Base-by-base conservation (phyloP, 75 land plant species). In the Chamaecyparis obtusa region DNA sequence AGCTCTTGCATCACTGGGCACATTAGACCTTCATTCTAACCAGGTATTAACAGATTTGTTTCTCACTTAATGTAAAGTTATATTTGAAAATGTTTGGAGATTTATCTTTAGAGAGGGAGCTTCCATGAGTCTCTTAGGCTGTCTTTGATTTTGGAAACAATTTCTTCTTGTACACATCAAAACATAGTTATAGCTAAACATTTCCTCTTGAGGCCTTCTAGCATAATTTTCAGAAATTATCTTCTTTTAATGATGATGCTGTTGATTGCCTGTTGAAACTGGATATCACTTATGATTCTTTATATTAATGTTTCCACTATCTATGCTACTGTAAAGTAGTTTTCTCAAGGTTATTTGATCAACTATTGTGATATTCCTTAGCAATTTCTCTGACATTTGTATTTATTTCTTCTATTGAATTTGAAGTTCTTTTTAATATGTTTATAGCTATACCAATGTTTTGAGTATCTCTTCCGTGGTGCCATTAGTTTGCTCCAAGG, bases 11-110 rank as follows among this genome's bases (percentile, higher is more conserved):
- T 83, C 43, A 0, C 84, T 98, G 54, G 95, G 98, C 77, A 98
- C 93, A 36, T 85, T 98, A 36, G 97, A 98, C 92, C 96, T 98
- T 77, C 99, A 96, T 51, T 93, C 95, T 43, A 96, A 98, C 87
- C 92, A 98, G 96, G 99, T 94, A 88, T 30, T 75, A 10, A 44
- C n/a, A 81, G n/a, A 78, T 27, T 46, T n/a, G 14, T 14, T 33
- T 46, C 54, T 9, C 49, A 43, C 27, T 81, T 46, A 21, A n/a
- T 43, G 48, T 81, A n/a, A 43, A 81, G n/a, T 81, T 81, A 9
- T 80, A 2, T n/a, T 15, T 27, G 49, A 24, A 46, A 46, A 4
- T 39, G 32, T 46, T 81, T 27, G 83, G 0, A 41, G 10, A 21
- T 10, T 43, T 27, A 27, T 81, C 41, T 46, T 3, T n/a, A n/a